Base-by-base conservation (phyloP, 306 rosid genomes). In the Glycine latifolia region DNA sequence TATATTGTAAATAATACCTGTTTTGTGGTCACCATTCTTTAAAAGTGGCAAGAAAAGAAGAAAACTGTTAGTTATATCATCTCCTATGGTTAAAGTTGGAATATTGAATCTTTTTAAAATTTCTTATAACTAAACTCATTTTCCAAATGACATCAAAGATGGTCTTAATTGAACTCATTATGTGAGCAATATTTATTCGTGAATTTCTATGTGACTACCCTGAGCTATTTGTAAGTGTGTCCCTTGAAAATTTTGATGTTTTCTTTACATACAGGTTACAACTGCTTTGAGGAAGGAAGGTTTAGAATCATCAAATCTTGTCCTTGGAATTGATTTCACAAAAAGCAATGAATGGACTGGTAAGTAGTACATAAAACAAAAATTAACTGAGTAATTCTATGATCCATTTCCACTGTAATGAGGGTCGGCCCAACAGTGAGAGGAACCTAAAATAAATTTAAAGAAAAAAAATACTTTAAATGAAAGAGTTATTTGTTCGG, bases 301-400 rank as follows among this genome's bases (percentile, higher is more conserved):
- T 43, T 80, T 94, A 61, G 98, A 94, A 84, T 92, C 97, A 53
- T 92, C 97, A 48, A 94, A 94, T 88, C 97, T 94, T 66, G 85
- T 94, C 78, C 84, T 94, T 31, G 97, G 97, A 83, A 86, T 94
- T 62, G 97, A 94, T 82, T 94, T 94, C 83, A 94, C 97, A 0
- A 94, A 92, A 78, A 94, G 98, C 88, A 94, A 94, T 80, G 98
- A 94, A 77, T 92, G 97, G 97, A 91, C 97, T 87, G 97, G 97
- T 91, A 58, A 59, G 84, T 70, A 54, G 43, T 82, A 37, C 26
- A 70, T 78, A 12, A 39, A 47, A 73, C n/a, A 54, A 48, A 71
- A 53, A 44, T 37, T 31, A 58, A 39, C 59, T 41, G 3, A 52
- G 7, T 17, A 63, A 43, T 80, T 16, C 74, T 35, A 58, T 15